A percentile compares a stretch with the other conserved stretches of the same genome.
Evolutionary conservation across 164 flowering plant species (phyloP).

Genomic region (Magnolia changhungtana): DNA sequence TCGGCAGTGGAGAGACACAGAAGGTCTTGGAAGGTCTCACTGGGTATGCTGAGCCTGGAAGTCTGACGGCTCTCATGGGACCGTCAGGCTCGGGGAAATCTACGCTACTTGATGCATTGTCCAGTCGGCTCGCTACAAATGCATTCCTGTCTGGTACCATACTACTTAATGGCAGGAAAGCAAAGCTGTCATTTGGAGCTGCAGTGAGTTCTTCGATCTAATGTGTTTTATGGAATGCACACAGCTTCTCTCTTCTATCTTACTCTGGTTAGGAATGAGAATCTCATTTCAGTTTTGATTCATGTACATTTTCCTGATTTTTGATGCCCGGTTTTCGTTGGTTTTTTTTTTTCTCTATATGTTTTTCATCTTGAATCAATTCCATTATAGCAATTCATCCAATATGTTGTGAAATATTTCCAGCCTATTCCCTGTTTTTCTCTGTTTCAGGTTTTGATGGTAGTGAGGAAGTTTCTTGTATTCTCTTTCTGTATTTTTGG

Average conservation of each 20-base stretch:
- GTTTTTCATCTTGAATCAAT: no score
- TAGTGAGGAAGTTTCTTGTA: not conserved
- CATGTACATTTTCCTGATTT: not conserved
- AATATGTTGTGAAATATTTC: no score
- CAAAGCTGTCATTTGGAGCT: conserved; percentile 83
- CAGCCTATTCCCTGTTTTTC: conserved; percentile 5
- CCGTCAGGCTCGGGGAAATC: conserved; percentile 96
- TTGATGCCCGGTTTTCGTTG: not conserved
- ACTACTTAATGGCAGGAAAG: conserved; percentile 77
- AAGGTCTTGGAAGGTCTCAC: conserved; percentile 70
- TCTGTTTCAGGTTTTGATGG: not conserved
- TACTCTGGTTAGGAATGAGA: no score
- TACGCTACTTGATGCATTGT: conserved; percentile 81
- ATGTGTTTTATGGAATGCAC: not conserved
- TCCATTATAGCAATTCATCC: no score
- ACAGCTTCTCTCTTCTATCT: not conserved
- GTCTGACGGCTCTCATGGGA: conserved; percentile 84
- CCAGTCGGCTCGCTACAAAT: conserved; percentile 81
- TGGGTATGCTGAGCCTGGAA: conserved; percentile 85
- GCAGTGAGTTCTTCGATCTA: conserved; percentile 49
- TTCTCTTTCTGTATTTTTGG: not conserved
- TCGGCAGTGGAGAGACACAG: conserved; percentile 63
- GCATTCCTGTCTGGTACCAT: conserved; percentile 80
- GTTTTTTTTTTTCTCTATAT: no score
- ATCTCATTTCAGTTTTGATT: no score